phyloP scores from a whole-genome alignment of 176 grass and related monocot species.

The Dendrocalamus sinicus region DNA sequence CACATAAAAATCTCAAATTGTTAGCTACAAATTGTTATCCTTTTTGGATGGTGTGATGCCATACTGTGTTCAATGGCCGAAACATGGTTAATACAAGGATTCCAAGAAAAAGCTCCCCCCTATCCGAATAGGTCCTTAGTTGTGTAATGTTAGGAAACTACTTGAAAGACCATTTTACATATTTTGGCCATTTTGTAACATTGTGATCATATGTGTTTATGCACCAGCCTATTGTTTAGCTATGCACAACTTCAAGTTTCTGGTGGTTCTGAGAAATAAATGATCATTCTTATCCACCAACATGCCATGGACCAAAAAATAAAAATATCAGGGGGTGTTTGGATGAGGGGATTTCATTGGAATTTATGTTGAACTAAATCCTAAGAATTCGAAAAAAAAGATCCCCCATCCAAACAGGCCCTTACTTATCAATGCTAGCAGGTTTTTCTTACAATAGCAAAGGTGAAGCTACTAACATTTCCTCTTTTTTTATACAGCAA shows the following conservation, averaged over 20 bases:
- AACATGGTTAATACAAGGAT: neutral
- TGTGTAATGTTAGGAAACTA: neutral
- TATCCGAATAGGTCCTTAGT: neutral
- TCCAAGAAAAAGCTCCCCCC: neutral
- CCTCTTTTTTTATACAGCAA: conserved; percentile 65
- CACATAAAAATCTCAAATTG: conserved; percentile 9
- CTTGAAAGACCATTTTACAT: neutral
- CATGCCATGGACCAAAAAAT: neutral
- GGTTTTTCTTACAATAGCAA: neutral
- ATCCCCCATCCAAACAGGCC: neutral
- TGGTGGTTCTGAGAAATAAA: conserved; percentile 15
- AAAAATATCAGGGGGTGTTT: neutral
- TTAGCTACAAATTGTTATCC: neutral
- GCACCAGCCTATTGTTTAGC: neutral
- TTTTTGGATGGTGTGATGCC: neutral
- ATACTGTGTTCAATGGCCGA: conserved; percentile 13
- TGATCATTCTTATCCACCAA: neutral
- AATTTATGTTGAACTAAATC: neutral
- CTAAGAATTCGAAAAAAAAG: neutral
- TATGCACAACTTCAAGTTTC: conserved; percentile 6
- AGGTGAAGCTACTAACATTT: conserved; percentile 26
- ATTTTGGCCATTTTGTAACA: neutral
- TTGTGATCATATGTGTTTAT: neutral
- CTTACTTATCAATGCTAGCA: neutral
- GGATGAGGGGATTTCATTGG: neutral